Base-by-base conservation (phyloP, 768 basidiomycete species). In the Mycena leptocephala region DNA sequence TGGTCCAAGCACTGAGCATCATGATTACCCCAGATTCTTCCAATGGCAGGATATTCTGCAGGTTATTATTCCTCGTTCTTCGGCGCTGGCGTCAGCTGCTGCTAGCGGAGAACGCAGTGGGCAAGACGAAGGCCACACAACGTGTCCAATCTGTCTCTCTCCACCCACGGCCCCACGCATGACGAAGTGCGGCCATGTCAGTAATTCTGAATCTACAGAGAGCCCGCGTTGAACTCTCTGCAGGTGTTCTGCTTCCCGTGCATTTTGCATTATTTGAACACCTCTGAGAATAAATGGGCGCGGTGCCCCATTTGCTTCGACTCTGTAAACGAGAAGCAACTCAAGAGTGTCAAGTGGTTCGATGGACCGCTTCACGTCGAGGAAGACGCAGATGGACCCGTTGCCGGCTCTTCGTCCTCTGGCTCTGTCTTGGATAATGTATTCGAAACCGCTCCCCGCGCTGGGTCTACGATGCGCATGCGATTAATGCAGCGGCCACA, bases 291-390 rank as follows among this genome's bases (percentile, higher is more conserved):
- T 82, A 97, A 97, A 84, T 97, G 95, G 92, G 94, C 94, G 35
- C 94, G 95, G 70, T 99, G 98, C 83, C 98, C 98, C 4, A 97
- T 99, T 63, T 99, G 98, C 84, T 96, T 95, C 81, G 98, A 99
- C 87, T 95, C 97, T 16, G 90, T 99, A 56, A 94, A 95, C 84
- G 95, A 95, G 84, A 92, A 91, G 75, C 96, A 97, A 83, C 92
- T 99, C 77, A 99, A 98, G 88, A 92, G 90, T 70, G 97, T 99
- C 82, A 96, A 95, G 81, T 99, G 96, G 95, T 93, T 93, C 78
- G 93, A 95, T 75, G 91, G 90, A 26, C 87, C 87, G 3, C 51
- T 80, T 28, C 82, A 81, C 9, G 55, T 76, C 2, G 85, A 86
- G 13, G 83, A 87, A 13, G 85, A 87, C 53, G 26, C 72, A 5